Base-by-base conservation (phyloP, 1,139 yeast genomes). In the Eremothecium sinecaudum region DNA sequence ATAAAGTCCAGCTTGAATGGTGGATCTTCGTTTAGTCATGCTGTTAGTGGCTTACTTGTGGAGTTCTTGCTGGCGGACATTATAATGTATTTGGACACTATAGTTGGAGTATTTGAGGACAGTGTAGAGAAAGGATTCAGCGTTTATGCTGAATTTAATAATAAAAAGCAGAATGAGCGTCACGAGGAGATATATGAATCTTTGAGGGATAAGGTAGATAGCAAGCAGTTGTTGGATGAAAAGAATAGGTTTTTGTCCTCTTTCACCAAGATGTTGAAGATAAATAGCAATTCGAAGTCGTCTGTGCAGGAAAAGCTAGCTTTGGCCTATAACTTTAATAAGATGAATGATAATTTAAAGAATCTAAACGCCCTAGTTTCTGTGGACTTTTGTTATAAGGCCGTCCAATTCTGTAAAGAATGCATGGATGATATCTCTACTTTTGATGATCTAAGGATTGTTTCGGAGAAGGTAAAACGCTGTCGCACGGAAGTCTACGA, bases 401-500 rank as follows among this genome's bases (percentile, higher is more conserved):
- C 67, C n/a, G 56, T 59, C 37, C 21, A 19, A 10, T 19, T 19
- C 10, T 19, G 9, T 10, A 19, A 19, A 56, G 18, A 46, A 48
- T 31, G 7, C 10, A 10, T 19, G 9, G 21, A 19, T 19, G 21
- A 19, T 19, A 19, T 19, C 7, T 8, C 7, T 7, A 19, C 21
- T 7, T 19, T 44, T 24, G 39, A 33, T 13, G 33, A 19, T 19
- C 9, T 19, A 10, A 7, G 10, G 21, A 10, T 7, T 19, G 10
- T 19, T 19, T 7, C 44, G 15, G 39, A 38, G 23, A 45, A 32
- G 10, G 44, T 40, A 56, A 67, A 38, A 59, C 67, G 41, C 64
- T 81, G 57, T 69, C 53, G 59, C 34, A 56, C 53, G 35, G 49
- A 69, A 17, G 64, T 86, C 2, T 90, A 84, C 51, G 75, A 77